Evolutionary conservation across 306 rosid genomes (phyloP).

Genomic region (Hippophae gyantsensis): DNA sequence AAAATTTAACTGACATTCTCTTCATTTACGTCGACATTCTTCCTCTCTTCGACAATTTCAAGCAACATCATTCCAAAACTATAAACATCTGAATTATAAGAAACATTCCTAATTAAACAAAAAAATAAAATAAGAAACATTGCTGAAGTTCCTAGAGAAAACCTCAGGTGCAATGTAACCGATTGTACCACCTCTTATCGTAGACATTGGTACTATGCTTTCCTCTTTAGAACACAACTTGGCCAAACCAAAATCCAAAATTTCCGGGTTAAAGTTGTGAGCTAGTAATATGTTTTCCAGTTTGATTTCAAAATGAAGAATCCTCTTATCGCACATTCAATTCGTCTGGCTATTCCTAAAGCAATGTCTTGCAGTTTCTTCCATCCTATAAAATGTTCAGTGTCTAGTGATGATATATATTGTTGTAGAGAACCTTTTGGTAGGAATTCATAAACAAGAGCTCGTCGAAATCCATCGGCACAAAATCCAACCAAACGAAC

Average conservation of each 20-base stretch:
- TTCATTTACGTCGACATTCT: background rate
- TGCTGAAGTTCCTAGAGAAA: background rate
- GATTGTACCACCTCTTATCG: background rate
- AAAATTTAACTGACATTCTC: conserved; percentile 1
- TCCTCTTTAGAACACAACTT: background rate
- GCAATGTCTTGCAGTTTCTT: background rate
- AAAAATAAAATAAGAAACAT: background rate
- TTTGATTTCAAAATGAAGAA: background rate
- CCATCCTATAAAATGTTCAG: background rate
- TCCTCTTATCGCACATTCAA: conserved; percentile 6
- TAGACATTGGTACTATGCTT: conserved; percentile 1
- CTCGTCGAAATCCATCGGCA: background rate
- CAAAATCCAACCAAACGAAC: background rate
- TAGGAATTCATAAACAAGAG: conserved; percentile 6
- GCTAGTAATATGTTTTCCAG: conserved; percentile 2
- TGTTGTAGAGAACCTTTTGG: conserved; percentile 1
- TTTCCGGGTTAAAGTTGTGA: conserved; percentile 7
- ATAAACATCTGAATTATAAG: background rate
- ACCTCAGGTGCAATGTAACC: conserved; percentile 6
- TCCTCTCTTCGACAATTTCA: conserved; percentile 8
- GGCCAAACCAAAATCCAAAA: conserved; percentile 8
- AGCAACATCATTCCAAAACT: background rate
- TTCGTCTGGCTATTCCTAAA: conserved; percentile 3
- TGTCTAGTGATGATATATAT: background rate
- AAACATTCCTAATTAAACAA: background rate